Conservation (phyloP, 768 basidiomycete genomes). For the Sutorius australiensis region DNA sequence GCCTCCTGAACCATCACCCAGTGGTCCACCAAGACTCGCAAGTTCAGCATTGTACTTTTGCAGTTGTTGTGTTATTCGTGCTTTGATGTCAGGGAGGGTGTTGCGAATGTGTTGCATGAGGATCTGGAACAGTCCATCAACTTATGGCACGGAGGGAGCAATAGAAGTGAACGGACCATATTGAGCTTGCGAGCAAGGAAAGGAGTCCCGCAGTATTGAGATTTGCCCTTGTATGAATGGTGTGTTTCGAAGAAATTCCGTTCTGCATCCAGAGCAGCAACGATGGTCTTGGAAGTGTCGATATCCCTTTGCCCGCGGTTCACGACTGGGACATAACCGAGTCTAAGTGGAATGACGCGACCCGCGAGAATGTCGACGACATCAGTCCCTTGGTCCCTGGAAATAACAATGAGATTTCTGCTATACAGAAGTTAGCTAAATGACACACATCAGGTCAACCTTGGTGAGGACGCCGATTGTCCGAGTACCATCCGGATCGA, state of each 20-base stretch:
- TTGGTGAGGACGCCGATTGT: conserved; percentile 99
- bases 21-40: conserved; percentile 74
- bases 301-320: conserved; percentile 98
- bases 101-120: conserved; percentile 99
- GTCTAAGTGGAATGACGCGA: conserved; percentile 89
- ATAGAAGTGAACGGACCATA: conserved; percentile 52
- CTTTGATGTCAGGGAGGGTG: conserved; percentile 98
- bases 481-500: conserved; percentile 93
- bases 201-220: conserved; percentile 96
- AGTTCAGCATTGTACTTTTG: conserved; percentile 88
- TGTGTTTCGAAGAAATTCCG: conserved; percentile 94
- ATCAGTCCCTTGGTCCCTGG: conserved; percentile 94
- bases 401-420: conserved; percentile 7
- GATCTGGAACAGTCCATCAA: conserved; percentile 50
- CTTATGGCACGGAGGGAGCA: not conserved
- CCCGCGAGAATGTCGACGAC: conserved; percentile 99
- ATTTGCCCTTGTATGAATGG: conserved; percentile 86
- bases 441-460: conserved; percentile 90
- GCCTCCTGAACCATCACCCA: conserved; percentile 81
- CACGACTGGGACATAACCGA: conserved; percentile 98
- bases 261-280: conserved; percentile 82
- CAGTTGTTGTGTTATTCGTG: conserved; percentile 86
- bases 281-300: conserved; percentile 82
- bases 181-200: conserved; percentile 94
- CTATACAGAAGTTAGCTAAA: not conserved